Percentiles rank a stretch among this genome's conserved stretches.
phyloP scores from a whole-genome alignment of 176 grass and related monocot genomes.

The Cymbopogon citratus region DNA sequence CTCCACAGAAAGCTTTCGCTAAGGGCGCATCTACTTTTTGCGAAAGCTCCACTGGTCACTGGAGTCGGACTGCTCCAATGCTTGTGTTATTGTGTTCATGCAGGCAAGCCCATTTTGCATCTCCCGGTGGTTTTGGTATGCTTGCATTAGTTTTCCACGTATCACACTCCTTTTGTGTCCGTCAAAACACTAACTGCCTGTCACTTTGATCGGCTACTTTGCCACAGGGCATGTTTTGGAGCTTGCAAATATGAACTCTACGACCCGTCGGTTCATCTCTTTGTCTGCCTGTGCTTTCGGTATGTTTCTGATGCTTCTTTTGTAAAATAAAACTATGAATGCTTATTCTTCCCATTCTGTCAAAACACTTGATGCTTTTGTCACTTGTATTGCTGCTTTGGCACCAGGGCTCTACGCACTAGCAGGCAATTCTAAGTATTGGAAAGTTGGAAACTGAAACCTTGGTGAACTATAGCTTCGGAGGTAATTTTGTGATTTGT shows the following conservation, averaged over 20 bases:
- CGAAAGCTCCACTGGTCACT: slow-evolving; percentile 4
- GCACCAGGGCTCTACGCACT: not conserved
- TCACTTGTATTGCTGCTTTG: slow-evolving; percentile 2
- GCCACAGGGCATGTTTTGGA: not conserved
- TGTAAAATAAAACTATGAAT: not conserved
- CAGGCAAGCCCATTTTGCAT: not conserved
- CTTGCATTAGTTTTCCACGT: not conserved
- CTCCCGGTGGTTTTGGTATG: not conserved
- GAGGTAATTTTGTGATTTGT: not conserved
- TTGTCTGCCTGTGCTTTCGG: not conserved
- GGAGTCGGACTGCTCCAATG: not conserved
- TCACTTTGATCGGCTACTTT: not conserved
- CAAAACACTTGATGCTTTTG: not conserved
- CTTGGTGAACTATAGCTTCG: not conserved
- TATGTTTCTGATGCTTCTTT: slow-evolving; percentile 2
- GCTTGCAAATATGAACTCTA: not conserved
- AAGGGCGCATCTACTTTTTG: slow-evolving; percentile 19
- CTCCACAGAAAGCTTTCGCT: slow-evolving; percentile 4
- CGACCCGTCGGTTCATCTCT: not conserved
- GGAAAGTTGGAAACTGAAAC: not conserved
- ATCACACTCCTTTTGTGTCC: not conserved
- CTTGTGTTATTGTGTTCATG: not conserved
- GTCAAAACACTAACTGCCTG: not conserved
- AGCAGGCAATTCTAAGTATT: not conserved
- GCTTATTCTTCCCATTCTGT: not conserved